Conservation (phyloP, 179 eudicot genomes). For the Gypsophila paniculata region DNA sequence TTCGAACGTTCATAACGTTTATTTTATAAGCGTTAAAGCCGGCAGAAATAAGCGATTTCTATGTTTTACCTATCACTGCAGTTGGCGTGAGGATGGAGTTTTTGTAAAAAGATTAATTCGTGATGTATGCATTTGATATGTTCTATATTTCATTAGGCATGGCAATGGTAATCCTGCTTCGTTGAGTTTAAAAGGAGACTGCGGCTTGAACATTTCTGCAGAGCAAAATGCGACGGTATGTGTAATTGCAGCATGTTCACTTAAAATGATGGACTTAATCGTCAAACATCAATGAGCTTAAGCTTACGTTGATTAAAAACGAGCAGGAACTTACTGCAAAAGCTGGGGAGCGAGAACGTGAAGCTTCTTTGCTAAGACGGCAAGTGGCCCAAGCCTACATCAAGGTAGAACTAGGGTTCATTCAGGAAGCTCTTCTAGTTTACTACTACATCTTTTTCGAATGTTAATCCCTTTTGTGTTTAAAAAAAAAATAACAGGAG, state of each 20-base stretch:
- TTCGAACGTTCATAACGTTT: neutral
- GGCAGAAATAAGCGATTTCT: neutral
- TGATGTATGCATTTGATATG: conserved; percentile 9
- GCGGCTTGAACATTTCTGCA: conserved; percentile 26
- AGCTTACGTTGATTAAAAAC: conserved; percentile 9
- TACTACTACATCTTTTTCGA: conserved; percentile 16
- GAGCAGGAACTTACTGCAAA: conserved; percentile 59
- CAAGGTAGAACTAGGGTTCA: conserved; percentile 39
- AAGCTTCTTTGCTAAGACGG: conserved; percentile 50
- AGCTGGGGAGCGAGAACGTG: conserved; percentile 55
- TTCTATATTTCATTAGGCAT: conserved; percentile 34
- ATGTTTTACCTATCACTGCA: too few species aligned
- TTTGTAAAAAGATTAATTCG: neutral
- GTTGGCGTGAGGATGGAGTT: neutral
- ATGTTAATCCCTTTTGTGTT: conserved; percentile 17
- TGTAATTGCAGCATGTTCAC: conserved; percentile 5
- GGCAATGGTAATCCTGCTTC: conserved; percentile 41
- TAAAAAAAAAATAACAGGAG: conserved; percentile 47
- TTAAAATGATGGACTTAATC: neutral
- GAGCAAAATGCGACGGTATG: conserved; percentile 57
- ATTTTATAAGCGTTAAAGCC: neutral
- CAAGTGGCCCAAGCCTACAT: conserved; percentile 66
- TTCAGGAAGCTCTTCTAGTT: conserved; percentile 9
- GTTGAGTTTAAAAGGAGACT: conserved; percentile 39
- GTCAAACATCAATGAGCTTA: conserved; percentile 21